A percentile compares a stretch with the other conserved stretches of the same genome.
These are phyloP conservation scores for Calcarisporium arbuscula DNA, from an alignment of 2,329 filamentous ascomycete genomes.

Conservation along the genomic window DNA sequence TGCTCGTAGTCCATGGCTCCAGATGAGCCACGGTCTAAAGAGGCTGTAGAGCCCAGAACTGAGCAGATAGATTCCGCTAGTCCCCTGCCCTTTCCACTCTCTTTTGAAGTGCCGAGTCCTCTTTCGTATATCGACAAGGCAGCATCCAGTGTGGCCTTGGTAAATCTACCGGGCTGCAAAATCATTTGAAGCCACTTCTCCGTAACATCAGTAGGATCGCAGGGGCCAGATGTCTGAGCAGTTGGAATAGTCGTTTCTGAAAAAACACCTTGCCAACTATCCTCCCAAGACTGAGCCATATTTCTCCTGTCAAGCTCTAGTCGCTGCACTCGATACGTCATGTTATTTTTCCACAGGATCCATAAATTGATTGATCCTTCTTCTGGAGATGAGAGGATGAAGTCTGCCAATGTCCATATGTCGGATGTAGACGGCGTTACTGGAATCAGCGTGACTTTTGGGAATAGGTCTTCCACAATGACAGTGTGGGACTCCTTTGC, in stretches of 20 bases:
- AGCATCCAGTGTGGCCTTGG: constrained; percentile 72
- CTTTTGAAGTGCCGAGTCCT: constrained; percentile 35
- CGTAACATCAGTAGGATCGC: constrained; percentile 62
- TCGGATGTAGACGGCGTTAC: constrained; percentile 64
- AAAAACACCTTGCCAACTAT: constrained; percentile 64
- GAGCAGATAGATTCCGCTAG: constrained; percentile 72
- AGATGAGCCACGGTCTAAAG: constrained; percentile 53
- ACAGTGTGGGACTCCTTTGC: constrained; percentile 59
- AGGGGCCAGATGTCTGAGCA: constrained; percentile 52
- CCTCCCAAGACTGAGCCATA: constrained; percentile 54
- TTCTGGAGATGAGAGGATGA: constrained; percentile 52
- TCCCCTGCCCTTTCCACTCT: constrained; percentile 42
- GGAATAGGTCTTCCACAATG: constrained; percentile 65
- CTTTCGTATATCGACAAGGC: constrained; percentile 77
- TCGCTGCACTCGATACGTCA: constrained; percentile 67
- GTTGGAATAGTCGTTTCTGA: constrained; percentile 50
- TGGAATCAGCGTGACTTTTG: constrained; percentile 54
- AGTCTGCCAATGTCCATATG: constrained; percentile 76
- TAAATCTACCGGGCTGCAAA: constrained; percentile 77
- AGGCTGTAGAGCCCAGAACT: constrained; percentile 63
- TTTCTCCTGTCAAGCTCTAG: constrained; percentile 66
- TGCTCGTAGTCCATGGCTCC: constrained; percentile 68
- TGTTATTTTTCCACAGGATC: constrained; percentile 81
- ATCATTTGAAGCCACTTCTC: constrained; percentile 86
- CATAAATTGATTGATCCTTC: constrained; percentile 58